Evolutionary conservation across 345 rosid genomes (phyloP), one percentile per base, ranked within the genome.

Genomic region (Heritiera fomes): DNA sequence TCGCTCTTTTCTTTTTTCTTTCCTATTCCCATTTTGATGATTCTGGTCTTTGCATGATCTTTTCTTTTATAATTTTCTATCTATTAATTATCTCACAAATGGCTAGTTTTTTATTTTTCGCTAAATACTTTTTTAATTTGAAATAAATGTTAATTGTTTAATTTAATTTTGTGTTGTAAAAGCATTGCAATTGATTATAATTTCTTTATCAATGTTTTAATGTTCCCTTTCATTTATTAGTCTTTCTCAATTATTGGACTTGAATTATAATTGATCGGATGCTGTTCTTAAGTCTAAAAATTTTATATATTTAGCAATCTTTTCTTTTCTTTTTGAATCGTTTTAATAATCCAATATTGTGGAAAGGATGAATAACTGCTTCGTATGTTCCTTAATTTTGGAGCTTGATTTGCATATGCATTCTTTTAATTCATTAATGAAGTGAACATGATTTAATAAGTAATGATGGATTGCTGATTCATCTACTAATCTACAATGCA

Each of bases 401-500:
- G 63, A 56, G 30, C 45, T 53, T 50, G 69, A 52, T 45, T 30
- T 77, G 41, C 10, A 17, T 68, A 59, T 1, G 11, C 7, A n/a
- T 76, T 50, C 11, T 30, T 49, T 61, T 76, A 30, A 47, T 30
- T 18, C 49, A 60, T 40, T 20, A 14, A 38, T 77, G 64, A 67
- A 17, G 65, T 17, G 59, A 12, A 46, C 14, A 46, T 63, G 30
- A 8, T 10, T 23, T 46, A 2, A 3, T 75, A 30, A 50, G 75
- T 71, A 50, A 67, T 45, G n/a, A 14, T 9, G 15, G 49, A 34
- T 67, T 40, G n/a, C 43, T 60, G 71, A 66, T 67, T 68, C 68
- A n/a, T 77, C 67, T 56, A 13, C 61, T 61, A 62, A 1, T 58
- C 66, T 45, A 11, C 30, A 23, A 23, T 80, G 85, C 83, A 81